Base-by-base conservation (phyloP, 192 early-diverging fungal species). In the Backusella parvicylindrica region DNA sequence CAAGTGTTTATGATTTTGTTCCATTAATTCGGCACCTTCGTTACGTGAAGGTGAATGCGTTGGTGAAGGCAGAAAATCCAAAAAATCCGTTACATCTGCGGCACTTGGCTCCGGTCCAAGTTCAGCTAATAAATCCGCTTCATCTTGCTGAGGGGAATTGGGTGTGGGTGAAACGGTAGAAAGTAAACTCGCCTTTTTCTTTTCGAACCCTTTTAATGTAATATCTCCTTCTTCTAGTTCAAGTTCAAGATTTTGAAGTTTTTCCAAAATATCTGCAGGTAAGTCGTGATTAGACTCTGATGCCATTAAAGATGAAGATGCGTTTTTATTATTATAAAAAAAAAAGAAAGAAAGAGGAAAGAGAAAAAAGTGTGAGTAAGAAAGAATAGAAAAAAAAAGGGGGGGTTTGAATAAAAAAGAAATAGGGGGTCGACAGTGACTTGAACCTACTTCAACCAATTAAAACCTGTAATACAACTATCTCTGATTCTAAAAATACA, bases 141-240 rank as follows among this genome's bases (percentile, higher is more conserved):
- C 68, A 43, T 35, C 37, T 21, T 68, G 32, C 28, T 70, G 68
- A 31, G 68, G 68, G 1, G 68, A 41, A 70, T 26, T 70, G 28
- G 38, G 37, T 43, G 12, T 23, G 13, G 68, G 37, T 66, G 64
- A 66, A n/a, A 66, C 28, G 5, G 7, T 21, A 32, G 68, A 65
- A n/a, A 78, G 38, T 31, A 78, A 35, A 60, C 30, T 73, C 5
- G 77, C 64, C 33, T 56, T 43, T 71, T 88, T 89, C 83, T 92
- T 92, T 67, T 91, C 90, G 64, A 84, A 94, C 15, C 92, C 92
- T 79, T 93, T 90, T 76, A 87, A 81, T 28, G 92, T 93, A 71
- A 93, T 91, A 72, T 92, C 90, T 47, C 90, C 91, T 26, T 91
- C 88, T 36, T 78, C 81, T 30, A 82, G 78, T 78, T 89, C 89